Evolutionary conservation across 495 filamentous ascomycete genomes (phyloP).

Genomic region (Corynascus novoguineensis): DNA sequence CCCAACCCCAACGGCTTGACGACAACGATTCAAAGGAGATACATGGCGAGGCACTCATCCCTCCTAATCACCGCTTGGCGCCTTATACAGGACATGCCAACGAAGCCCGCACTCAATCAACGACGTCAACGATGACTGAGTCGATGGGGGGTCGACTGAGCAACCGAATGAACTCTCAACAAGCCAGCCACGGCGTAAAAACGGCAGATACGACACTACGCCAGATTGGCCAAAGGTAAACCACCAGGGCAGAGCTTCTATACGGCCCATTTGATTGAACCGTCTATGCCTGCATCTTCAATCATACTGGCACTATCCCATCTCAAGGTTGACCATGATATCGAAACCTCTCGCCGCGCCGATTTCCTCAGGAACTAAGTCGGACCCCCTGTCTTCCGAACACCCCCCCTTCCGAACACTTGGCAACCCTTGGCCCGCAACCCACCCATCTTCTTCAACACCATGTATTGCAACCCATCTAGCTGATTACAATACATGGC

Average conservation of each 20-base stretch:
- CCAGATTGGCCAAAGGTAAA: neutral
- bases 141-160: neutral
- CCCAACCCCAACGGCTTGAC: too few species aligned
- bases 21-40: neutral
- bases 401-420: neutral
- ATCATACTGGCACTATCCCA: neutral
- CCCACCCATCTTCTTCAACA: neutral
- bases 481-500: neutral
- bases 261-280: neutral
- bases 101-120: neutral
- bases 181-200: neutral
- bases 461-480: neutral
- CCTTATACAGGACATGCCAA: neutral
- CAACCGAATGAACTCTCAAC: neutral
- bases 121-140: too few species aligned
- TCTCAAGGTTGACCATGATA: neutral
- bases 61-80: neutral
- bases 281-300: neutral
- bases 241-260: neutral
- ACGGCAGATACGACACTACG: neutral
- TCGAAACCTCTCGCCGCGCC: neutral
- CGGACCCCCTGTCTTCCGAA: neutral
- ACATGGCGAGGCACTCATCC: neutral
- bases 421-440: neutral
- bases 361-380: conserved; percentile 23